Evolutionary conservation across 2,329 filamentous ascomycete species (phyloP).

Genomic region (Pseudopithomyces maydicus): DNA sequence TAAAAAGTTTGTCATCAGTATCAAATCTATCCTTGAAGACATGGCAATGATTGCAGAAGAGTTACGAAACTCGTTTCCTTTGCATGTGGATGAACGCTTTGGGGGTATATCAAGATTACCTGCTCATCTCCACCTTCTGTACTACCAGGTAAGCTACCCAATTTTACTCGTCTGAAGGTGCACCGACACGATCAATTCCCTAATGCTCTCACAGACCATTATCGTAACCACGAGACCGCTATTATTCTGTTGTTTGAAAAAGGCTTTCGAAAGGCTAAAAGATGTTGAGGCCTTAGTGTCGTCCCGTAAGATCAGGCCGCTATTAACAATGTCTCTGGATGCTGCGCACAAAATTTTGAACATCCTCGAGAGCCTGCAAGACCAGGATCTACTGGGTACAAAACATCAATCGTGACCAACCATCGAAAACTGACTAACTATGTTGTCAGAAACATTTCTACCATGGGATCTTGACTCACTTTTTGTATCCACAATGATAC

Average conservation of each 20-base stretch:
- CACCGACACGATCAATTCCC: neutral
- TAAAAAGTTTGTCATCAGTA: slow-evolving; percentile 41
- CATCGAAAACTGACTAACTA: slow-evolving; percentile 1
- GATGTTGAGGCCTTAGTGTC: slow-evolving; percentile 39
- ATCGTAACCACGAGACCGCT: slow-evolving; percentile 49
- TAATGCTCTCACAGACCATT: slow-evolving; percentile 41
- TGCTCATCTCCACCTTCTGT: slow-evolving; percentile 42
- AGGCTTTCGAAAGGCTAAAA: slow-evolving; percentile 32
- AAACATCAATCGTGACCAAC: neutral
- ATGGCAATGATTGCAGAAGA: slow-evolving; percentile 49
- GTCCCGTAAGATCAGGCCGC: slow-evolving; percentile 44
- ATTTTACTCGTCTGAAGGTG: too few relatives aligned
- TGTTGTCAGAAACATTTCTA: slow-evolving; percentile 52
- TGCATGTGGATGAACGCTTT: slow-evolving; percentile 43
- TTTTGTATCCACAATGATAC: slow-evolving; percentile 51
- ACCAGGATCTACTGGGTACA: slow-evolving; percentile 55
- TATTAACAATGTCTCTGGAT: slow-evolving; percentile 51
- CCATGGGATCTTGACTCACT: slow-evolving; percentile 55
- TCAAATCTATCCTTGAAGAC: slow-evolving; percentile 47
- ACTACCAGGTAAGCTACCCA: slow-evolving; percentile 45
- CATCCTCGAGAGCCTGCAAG: slow-evolving; percentile 51
- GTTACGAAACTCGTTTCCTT: slow-evolving; percentile 43
- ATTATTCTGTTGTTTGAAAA: slow-evolving; percentile 51
- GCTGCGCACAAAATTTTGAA: slow-evolving; percentile 51
- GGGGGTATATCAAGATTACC: slow-evolving; percentile 50